Conservation (phyloP, 164 flowering plant genomes). For the Vitis rupestris region DNA sequence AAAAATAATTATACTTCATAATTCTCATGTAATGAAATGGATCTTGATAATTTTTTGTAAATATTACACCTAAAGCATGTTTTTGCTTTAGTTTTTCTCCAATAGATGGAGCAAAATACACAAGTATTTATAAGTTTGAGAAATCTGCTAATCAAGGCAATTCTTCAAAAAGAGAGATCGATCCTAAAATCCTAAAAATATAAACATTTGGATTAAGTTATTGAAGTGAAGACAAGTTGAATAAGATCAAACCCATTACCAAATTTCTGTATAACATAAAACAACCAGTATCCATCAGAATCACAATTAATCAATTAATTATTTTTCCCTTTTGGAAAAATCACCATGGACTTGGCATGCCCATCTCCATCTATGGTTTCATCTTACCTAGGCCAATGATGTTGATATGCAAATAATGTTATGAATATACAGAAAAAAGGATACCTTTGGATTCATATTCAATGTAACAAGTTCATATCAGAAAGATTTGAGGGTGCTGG, state of each 20-base stretch:
- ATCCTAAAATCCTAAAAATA: neutral
- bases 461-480: neutral
- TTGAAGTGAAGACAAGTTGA: neutral
- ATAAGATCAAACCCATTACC: constrained; percentile 12
- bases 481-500: neutral
- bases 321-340: constrained; percentile 2
- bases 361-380: neutral
- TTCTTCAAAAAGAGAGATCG: neutral
- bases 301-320: neutral
- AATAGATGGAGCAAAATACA: too few relatives aligned
- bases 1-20: too few relatives aligned
- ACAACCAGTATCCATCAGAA: constrained; percentile 1
- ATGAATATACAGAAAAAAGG: constrained; percentile 4
- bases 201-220: neutral
- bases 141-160: neutral
- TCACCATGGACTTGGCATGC: constrained; percentile 9
- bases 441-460: constrained; percentile 2
- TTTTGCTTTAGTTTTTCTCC: too few relatives aligned
- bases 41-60: too few relatives aligned
- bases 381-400: neutral
- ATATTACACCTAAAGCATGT: too few relatives aligned
- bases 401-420: neutral
- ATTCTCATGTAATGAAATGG: too few relatives aligned
- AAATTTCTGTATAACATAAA: constrained; percentile 6
- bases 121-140: too few relatives aligned